These are phyloP conservation scores for Kwoniella dejecticola DNA, from an alignment of 768 basidiomycete species.

Conservation along the genomic window DNA sequence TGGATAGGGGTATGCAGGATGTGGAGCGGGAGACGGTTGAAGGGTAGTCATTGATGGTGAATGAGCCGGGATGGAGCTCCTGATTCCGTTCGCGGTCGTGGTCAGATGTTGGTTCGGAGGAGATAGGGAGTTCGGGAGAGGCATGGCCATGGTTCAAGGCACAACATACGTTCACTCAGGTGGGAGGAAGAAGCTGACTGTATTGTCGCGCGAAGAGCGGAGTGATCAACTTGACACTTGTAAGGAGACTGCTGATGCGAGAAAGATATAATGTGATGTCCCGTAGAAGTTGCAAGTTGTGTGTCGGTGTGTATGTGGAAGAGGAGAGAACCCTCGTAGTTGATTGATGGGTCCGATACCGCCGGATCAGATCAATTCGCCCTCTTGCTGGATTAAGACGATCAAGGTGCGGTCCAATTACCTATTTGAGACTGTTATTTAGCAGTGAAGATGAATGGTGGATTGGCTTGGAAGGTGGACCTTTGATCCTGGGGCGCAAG, in stretches of 20 bases:
- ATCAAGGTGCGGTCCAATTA: too few relatives aligned
- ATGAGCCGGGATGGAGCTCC: background rate
- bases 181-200: too few relatives aligned
- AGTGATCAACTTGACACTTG: too few relatives aligned
- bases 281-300: background rate
- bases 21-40: background rate
- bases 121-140: background rate
- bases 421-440: too few relatives aligned
- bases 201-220: too few relatives aligned
- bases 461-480: too few relatives aligned
- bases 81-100: background rate
- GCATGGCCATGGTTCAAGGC: background rate
- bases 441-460: too few relatives aligned
- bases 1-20: background rate
- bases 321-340: background rate
- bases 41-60: slow-evolving; percentile 6
- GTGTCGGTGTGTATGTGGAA: background rate
- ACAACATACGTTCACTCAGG: too few relatives aligned
- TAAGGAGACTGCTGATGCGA: too few relatives aligned
- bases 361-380: background rate
- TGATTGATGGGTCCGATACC: slow-evolving; percentile 3
- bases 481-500: too few relatives aligned
- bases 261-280: background rate
- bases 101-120: background rate
- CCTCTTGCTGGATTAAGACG: too few relatives aligned